Base-by-base conservation (phyloP, 768 basidiomycete genomes). In the Rhizopogon salebrosus region DNA sequence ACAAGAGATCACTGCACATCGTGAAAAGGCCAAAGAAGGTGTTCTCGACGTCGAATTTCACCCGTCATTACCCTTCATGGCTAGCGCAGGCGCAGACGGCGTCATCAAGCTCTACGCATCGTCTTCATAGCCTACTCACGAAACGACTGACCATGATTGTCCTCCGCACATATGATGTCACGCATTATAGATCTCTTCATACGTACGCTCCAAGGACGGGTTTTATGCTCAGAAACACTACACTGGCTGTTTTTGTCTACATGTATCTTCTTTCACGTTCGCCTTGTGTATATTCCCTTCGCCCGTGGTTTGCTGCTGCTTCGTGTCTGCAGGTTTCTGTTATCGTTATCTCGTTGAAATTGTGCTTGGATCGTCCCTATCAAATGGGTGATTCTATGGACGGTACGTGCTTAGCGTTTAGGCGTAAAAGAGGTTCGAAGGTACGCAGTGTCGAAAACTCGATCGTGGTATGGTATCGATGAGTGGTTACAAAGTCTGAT, bases 51-150 rank as follows among this genome's bases (percentile, higher is more conserved):
- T 95, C 11, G 85, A 88, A 57, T 89, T 89, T 71, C 89, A 92
- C 64, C 83, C 87, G 11, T 80, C 86, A 54, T 69, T 94, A 52
- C 88, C 89, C 26, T 83, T 94, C 63, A 83, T 97, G 79, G 92
- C 88, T 14, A 95, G 91, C 66, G 90, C 91, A 18, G 95, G 95
- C n/a, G 92, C 92, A 11, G 95, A 98, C 70, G 94, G 95, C 24
- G 87, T 92, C 41, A 84, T 98, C 55, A 92, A 92, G 70, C 75
- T 98, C 24, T 97, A 90, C 67, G 88, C 89, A 56, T 89, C 88
- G 62, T 89, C 88, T 62, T 92, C 88, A 72, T 91, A 77, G 76
- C 70, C 55, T 54, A 36, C 18, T 5, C 31, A 46, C 14, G 31
- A 46, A 46, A 46, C 14, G 31, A 46, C 20, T 9, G 22, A 34